A percentile compares a stretch with the other conserved stretches of the same genome.
Conservation (phyloP, 1,284 basidiomycete species). For the Apiotrichum brassicae region DNA sequence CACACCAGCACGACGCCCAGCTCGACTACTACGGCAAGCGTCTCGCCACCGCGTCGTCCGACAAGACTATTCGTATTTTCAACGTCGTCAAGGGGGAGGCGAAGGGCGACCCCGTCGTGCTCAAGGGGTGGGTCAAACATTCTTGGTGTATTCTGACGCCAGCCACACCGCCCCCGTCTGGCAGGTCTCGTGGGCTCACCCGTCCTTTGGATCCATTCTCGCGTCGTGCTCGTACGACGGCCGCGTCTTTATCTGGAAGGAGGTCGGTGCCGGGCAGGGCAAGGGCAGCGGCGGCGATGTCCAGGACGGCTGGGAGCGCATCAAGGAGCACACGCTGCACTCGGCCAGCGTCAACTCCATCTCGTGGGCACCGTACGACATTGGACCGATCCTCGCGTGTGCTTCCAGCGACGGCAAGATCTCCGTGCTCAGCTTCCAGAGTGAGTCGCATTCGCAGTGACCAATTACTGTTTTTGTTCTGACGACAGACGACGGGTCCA, state of each 20-base stretch:
- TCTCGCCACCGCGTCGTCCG: constrained; percentile 92
- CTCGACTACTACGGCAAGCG: constrained; percentile 96
- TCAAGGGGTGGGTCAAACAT: constrained; percentile 65
- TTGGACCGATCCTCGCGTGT: constrained; percentile 93
- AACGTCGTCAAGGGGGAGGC: constrained; percentile 82
- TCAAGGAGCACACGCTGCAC: constrained; percentile 94
- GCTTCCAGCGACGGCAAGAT: constrained; percentile 98
- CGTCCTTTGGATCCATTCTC: constrained; percentile 91
- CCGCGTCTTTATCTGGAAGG: constrained; percentile 98
- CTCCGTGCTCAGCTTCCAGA: constrained; percentile 94
- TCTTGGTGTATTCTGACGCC: too few relatives aligned
- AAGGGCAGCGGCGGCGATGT: constrained; percentile 47
- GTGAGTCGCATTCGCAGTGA: constrained; percentile 50
- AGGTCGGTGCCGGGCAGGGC: constrained; percentile 48
- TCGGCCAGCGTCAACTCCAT: constrained; percentile 92
- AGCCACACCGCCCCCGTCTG: constrained; percentile 94
- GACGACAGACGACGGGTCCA: constrained; percentile 81
- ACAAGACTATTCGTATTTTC: constrained; percentile 92
- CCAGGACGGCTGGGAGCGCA: constrained; percentile 70
- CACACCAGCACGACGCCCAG: constrained; percentile 95
- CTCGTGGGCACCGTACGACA: constrained; percentile 95
- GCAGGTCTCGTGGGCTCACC: constrained; percentile 99
- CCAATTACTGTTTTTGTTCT: background rate
- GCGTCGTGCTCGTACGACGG: constrained; percentile 98
- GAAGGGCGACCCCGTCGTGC: constrained; percentile 59